Evolutionary conservation across 306 rosid species (phyloP).

Genomic region (Casuarina glauca): DNA sequence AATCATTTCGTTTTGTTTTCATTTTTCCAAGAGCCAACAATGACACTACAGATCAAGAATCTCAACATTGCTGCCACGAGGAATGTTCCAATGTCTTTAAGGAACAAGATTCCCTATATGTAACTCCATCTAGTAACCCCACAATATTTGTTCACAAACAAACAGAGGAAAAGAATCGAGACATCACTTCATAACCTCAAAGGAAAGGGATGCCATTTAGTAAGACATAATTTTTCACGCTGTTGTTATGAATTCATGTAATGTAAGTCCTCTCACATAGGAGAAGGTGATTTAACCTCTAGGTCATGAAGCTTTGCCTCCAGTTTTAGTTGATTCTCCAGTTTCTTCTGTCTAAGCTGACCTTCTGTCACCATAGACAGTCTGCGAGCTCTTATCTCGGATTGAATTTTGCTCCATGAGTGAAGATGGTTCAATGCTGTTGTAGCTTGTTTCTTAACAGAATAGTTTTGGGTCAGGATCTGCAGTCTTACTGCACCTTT

Average conservation of each 20-base stretch:
- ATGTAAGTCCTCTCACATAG: slow-evolving; percentile 5
- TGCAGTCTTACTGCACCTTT: slow-evolving; percentile 73
- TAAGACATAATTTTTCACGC: not conserved
- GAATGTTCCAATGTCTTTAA: not conserved
- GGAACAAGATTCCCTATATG: not conserved
- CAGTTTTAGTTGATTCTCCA: slow-evolving; percentile 83
- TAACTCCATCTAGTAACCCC: not conserved
- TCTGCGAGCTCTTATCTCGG: slow-evolving; percentile 74
- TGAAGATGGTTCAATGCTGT: slow-evolving; percentile 73
- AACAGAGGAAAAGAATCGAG: not conserved
- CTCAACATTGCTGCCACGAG: not conserved
- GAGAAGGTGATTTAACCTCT: slow-evolving; percentile 59
- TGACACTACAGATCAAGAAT: not conserved
- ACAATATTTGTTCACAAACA: not conserved
- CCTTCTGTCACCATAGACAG: slow-evolving; percentile 93
- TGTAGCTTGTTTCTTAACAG: slow-evolving; percentile 70
- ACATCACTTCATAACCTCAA: not conserved
- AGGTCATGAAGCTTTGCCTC: slow-evolving; percentile 89
- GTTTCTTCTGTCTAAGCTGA: slow-evolving; percentile 68
- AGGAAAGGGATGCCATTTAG: not conserved
- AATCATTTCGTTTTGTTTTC: not conserved
- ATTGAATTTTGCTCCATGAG: slow-evolving; percentile 84
- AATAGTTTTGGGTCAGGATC: slow-evolving; percentile 45
- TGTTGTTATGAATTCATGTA: not conserved
- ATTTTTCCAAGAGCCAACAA: not conserved